These are phyloP conservation scores for Discostella stelligera DNA, from an alignment of 352 stramenopile species.

Conservation along the genomic window DNA sequence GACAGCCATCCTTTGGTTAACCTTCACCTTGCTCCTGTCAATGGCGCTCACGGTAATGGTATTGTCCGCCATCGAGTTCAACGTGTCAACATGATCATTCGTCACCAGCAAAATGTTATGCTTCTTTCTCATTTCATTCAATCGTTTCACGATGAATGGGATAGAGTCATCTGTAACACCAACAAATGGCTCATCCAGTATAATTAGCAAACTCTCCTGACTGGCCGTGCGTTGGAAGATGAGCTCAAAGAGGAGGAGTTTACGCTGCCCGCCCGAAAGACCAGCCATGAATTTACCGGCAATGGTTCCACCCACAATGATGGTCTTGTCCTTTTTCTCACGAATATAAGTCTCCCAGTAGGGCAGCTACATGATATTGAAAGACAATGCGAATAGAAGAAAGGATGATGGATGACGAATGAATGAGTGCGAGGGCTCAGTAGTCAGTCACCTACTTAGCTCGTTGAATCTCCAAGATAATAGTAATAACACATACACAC, in stretches of 20 bases:
- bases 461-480: background rate
- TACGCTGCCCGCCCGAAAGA: constrained; percentile 63
- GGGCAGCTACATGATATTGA: constrained; percentile 33
- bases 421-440: too few relatives aligned
- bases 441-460: too few relatives aligned
- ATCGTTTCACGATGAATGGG: constrained; percentile 59
- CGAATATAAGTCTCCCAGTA: constrained; percentile 72
- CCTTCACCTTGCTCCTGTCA: constrained; percentile 54
- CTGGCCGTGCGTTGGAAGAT: constrained; percentile 54
- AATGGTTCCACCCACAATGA: constrained; percentile 67
- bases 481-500: background rate
- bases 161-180: constrained; percentile 75
- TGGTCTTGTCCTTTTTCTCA: constrained; percentile 52
- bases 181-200: constrained; percentile 71
- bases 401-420: background rate
- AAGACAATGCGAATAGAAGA: too few relatives aligned
- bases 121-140: constrained; percentile 63
- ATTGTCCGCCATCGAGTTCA: constrained; percentile 66
- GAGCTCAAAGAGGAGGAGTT: constrained; percentile 70
- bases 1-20: constrained; percentile 55
- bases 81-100: constrained; percentile 68
- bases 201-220: constrained; percentile 58
- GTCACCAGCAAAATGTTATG: constrained; percentile 73
- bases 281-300: constrained; percentile 67
- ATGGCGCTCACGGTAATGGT: constrained; percentile 62